phyloP scores from a whole-genome alignment of 2,329 filamentous ascomycete genomes.

The Apiospora sp. region DNA sequence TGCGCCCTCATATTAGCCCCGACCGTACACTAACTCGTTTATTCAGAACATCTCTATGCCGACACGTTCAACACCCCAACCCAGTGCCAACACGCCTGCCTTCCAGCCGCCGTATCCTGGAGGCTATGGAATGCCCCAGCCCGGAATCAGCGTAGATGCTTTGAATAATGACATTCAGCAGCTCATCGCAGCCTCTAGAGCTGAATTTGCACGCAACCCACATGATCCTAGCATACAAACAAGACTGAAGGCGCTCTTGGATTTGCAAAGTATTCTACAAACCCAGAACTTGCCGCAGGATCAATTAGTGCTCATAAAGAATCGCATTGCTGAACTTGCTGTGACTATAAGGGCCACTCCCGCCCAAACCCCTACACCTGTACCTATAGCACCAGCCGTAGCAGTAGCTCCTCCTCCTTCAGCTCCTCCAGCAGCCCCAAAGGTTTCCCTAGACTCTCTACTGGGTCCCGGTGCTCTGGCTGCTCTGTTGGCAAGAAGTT shows the following conservation, averaged over 20 bases:
- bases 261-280: slow-evolving; percentile 82
- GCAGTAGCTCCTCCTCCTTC: slow-evolving; percentile 48
- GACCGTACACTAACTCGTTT: not conserved
- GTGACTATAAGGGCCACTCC: slow-evolving; percentile 63
- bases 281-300: slow-evolving; percentile 80
- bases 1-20: not conserved
- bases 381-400: slow-evolving; percentile 45
- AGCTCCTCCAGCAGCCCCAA: slow-evolving; percentile 42
- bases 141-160: slow-evolving; percentile 71
- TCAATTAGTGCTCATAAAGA: slow-evolving; percentile 84
- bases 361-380: slow-evolving; percentile 51
- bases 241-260: slow-evolving; percentile 83
- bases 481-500: slow-evolving; percentile 63
- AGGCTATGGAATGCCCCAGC: slow-evolving; percentile 49
- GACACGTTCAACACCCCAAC: slow-evolving; percentile 50
- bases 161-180: slow-evolving; percentile 85
- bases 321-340: slow-evolving; percentile 82
- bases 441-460: slow-evolving; percentile 64
- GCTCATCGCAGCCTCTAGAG: slow-evolving; percentile 76
- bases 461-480: slow-evolving; percentile 68
- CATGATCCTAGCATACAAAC: slow-evolving; percentile 79
- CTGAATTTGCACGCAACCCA: slow-evolving; percentile 77
- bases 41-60: slow-evolving; percentile 35
- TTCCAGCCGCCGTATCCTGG: slow-evolving; percentile 52
- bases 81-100: slow-evolving; percentile 45